These are phyloP conservation scores for Sisymbrium altissimum DNA, from an alignment of 345 rosid species.

Conservation along the genomic window DNA sequence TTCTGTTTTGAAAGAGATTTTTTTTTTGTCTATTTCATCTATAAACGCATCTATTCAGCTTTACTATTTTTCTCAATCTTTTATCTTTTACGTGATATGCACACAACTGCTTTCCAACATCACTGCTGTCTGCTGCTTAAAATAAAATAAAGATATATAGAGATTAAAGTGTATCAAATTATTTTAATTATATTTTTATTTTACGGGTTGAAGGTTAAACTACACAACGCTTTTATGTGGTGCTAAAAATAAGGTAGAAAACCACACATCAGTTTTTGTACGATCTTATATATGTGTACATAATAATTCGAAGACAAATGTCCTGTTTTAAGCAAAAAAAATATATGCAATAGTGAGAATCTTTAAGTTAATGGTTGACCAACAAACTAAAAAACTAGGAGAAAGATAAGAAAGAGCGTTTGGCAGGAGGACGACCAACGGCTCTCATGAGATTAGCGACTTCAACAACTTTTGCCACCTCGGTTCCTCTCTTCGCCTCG, in stretches of 20 bases:
- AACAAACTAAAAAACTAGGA: background rate
- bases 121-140: too few relatives aligned
- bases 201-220: too few relatives aligned
- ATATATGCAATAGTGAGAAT: background rate
- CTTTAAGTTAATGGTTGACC: background rate
- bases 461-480: slow-evolving; percentile 67
- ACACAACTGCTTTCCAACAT: too few relatives aligned
- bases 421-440: slow-evolving; percentile 76
- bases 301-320: background rate
- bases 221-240: background rate
- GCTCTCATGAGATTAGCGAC: slow-evolving; percentile 86
- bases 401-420: slow-evolving; percentile 66
- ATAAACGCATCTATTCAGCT: too few relatives aligned
- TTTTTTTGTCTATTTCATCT: too few relatives aligned
- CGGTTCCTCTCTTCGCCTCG: slow-evolving; percentile 80
- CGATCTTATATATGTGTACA: background rate
- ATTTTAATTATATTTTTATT: too few relatives aligned
- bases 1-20: too few relatives aligned
- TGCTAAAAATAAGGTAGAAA: background rate
- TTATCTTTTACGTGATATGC: too few relatives aligned
- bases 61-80: too few relatives aligned
- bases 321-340: background rate
- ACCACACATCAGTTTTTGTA: background rate
- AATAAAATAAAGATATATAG: too few relatives aligned
- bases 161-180: too few relatives aligned